Conservation (phyloP, 2,329 filamentous ascomycete genomes). For the Claviceps pazoutovae region DNA sequence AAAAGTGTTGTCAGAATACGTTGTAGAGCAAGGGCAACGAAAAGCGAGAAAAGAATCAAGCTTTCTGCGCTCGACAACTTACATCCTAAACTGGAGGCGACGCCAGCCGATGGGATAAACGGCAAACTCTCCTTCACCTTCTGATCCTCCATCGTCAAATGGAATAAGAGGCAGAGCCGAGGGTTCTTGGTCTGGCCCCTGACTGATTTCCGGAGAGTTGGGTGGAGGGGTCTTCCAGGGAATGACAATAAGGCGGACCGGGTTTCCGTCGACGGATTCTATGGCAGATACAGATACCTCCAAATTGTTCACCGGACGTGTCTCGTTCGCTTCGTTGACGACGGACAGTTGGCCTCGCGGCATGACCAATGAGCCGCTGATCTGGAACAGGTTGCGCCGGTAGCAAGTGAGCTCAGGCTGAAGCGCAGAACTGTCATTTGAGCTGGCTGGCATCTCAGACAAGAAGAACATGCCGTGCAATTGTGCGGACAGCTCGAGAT, state of each 20-base stretch:
- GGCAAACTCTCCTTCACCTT: conserved; percentile 63
- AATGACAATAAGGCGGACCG: conserved; percentile 88
- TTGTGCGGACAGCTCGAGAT: conserved; percentile 54
- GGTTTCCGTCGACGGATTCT: conserved; percentile 84
- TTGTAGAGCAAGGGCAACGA: too few species aligned
- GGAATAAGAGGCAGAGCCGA: conserved; percentile 62
- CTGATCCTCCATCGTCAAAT: conserved; percentile 45
- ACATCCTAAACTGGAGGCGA: conserved; percentile 78
- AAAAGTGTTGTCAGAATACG: conserved; percentile 1
- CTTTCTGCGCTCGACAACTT: conserved; percentile 28
- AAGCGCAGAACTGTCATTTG: conserved; percentile 40
- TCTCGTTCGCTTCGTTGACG: conserved; percentile 71
- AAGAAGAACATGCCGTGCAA: conserved; percentile 84
- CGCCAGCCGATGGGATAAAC: conserved; percentile 93
- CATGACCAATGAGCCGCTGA: conserved; percentile 75
- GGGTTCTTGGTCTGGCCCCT: conserved; percentile 68
- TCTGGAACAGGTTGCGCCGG: conserved; percentile 88
- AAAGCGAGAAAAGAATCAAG: conserved; percentile 13
- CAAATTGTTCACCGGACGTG: conserved; percentile 66
- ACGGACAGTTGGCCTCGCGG: conserved; percentile 67
- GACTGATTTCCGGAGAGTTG: conserved; percentile 52
- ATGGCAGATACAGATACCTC: conserved; percentile 85
- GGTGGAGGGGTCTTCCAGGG: conserved; percentile 94
- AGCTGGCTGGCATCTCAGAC: conserved; percentile 59
- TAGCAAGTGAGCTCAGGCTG: conserved; percentile 90